These are phyloP conservation scores for Epicoccum nigrum DNA, from an alignment of 2,329 filamentous ascomycete species.

Conservation along the genomic window DNA sequence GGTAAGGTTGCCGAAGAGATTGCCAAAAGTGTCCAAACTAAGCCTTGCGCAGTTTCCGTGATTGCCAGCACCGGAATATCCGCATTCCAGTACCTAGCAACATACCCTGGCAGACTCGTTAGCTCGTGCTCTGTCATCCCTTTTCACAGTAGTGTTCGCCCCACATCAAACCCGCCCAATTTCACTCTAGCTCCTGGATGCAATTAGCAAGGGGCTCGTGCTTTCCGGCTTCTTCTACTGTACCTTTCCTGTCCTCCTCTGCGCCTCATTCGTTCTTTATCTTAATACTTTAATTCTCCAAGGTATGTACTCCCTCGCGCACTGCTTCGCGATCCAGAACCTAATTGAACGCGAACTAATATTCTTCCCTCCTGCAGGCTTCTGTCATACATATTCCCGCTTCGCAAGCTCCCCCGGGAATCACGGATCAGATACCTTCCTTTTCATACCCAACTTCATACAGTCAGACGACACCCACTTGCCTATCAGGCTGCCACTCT, in stretches of 20 bases:
- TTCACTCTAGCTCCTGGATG: conserved; percentile 51
- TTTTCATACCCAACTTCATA: conserved; percentile 63
- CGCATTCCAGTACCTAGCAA: conserved; percentile 54
- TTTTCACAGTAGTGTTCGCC: conserved; percentile 41
- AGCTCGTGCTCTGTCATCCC: conserved; percentile 59
- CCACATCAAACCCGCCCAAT: conserved; percentile 46
- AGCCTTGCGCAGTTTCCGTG: conserved; percentile 41
- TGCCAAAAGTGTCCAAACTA: conserved; percentile 19
- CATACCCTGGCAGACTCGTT: conserved; percentile 57
- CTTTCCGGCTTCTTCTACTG: conserved; percentile 40
- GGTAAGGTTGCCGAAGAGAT: conserved; percentile 23
- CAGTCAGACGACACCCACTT: conserved; percentile 58
- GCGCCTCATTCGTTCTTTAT: conserved; percentile 47
- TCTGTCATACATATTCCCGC: conserved; percentile 40
- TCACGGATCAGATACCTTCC: conserved; percentile 46
- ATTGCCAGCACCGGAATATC: conserved; percentile 48
- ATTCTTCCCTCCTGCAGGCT: conserved; percentile 38
- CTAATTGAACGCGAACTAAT: conserved; percentile 24
- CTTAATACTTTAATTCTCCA: conserved; percentile 56
- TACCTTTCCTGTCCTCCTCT: conserved; percentile 43
- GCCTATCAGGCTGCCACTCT: conserved; percentile 58
- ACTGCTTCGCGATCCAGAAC: conserved; percentile 24
- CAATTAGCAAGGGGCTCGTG: conserved; percentile 51
- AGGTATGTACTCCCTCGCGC: conserved; percentile 48
- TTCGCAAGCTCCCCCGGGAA: conserved; percentile 44